Evolutionary conservation across 352 stramenopile species (phyloP).

Genomic region (Hyphochytrium catenoides): DNA sequence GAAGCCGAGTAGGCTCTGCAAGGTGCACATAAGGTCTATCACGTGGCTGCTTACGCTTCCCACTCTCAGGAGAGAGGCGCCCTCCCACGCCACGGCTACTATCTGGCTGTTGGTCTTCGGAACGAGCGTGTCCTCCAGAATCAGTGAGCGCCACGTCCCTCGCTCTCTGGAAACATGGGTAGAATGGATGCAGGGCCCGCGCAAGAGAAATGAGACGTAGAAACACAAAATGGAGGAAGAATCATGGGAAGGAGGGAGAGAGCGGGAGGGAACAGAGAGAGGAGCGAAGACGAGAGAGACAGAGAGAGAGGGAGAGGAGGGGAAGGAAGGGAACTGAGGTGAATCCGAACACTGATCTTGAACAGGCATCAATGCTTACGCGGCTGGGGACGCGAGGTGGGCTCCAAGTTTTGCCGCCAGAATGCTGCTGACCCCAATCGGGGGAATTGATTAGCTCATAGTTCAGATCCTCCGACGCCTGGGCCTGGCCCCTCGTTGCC

Average conservation of each 20-base stretch:
- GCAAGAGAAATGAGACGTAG: neutral
- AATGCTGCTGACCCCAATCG: too few species aligned
- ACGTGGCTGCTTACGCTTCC: too few species aligned
- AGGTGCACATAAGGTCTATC: too few species aligned
- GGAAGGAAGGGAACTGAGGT: constrained; percentile 7
- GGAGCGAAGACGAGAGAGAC: constrained; percentile 4
- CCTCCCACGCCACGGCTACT: too few species aligned
- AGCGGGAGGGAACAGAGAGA: constrained; percentile 3
- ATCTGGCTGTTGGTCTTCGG: neutral
- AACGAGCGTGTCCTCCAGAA: neutral
- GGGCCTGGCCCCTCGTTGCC: too few species aligned
- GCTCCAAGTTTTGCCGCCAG: constrained; percentile 4
- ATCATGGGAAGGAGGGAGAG: too few species aligned
- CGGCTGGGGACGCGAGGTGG: constrained; percentile 13
- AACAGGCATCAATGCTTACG: constrained; percentile 13
- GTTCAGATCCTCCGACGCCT: too few species aligned
- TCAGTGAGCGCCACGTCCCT: constrained; percentile 9
- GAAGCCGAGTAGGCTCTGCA: too few species aligned
- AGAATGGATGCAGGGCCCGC: too few species aligned
- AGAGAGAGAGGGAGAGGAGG: constrained; percentile 11
- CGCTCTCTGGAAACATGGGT: constrained; percentile 7
- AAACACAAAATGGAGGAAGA: neutral
- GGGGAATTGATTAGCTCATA: too few species aligned
- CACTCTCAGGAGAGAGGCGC: too few species aligned
- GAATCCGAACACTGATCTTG: constrained; percentile 11